Evolutionary conservation across 2,329 filamentous ascomycete genomes (phyloP).

Genomic region (Colletotrichum liaoningense): DNA sequence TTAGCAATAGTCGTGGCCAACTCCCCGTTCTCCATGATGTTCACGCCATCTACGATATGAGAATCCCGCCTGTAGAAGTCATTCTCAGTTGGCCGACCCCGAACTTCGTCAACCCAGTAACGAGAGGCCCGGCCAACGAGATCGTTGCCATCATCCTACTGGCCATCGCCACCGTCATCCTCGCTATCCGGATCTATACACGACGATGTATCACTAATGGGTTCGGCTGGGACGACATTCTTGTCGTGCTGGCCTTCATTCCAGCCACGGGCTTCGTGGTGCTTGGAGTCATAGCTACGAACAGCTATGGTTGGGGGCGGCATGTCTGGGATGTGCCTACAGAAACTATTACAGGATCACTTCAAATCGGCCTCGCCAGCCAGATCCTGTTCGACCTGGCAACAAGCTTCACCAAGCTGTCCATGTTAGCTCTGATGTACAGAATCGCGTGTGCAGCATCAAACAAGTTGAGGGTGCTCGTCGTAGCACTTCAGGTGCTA

Average conservation of each 20-base stretch:
- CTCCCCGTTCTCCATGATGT: constrained; percentile 18
- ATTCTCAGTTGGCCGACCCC: constrained; percentile 45
- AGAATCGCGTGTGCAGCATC: constrained; percentile 47
- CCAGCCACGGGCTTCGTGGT: constrained; percentile 47
- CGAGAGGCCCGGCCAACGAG: constrained; percentile 43
- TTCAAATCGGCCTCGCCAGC: constrained; percentile 46
- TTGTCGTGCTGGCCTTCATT: constrained; percentile 51
- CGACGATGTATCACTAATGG: constrained; percentile 47
- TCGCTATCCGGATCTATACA: constrained; percentile 49
- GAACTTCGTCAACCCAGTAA: constrained; percentile 46
- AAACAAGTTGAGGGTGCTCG: constrained; percentile 44
- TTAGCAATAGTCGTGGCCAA: not conserved
- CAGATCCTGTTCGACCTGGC: constrained; percentile 51
- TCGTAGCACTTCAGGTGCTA: constrained; percentile 43
- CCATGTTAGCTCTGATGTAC: constrained; percentile 52
- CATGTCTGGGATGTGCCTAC: constrained; percentile 48
- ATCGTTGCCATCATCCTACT: constrained; percentile 43
- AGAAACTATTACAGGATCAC: constrained; percentile 37
- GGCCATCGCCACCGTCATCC: constrained; percentile 42
- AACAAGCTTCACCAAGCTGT: constrained; percentile 53
- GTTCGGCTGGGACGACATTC: constrained; percentile 49
- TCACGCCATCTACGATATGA: constrained; percentile 35
- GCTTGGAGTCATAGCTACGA: constrained; percentile 42
- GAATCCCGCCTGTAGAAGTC: constrained; percentile 36
- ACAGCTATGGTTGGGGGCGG: constrained; percentile 44